Evolutionary conservation across 768 basidiomycete genomes (phyloP).

Genomic region (Leucosporidium yakuticum): DNA sequence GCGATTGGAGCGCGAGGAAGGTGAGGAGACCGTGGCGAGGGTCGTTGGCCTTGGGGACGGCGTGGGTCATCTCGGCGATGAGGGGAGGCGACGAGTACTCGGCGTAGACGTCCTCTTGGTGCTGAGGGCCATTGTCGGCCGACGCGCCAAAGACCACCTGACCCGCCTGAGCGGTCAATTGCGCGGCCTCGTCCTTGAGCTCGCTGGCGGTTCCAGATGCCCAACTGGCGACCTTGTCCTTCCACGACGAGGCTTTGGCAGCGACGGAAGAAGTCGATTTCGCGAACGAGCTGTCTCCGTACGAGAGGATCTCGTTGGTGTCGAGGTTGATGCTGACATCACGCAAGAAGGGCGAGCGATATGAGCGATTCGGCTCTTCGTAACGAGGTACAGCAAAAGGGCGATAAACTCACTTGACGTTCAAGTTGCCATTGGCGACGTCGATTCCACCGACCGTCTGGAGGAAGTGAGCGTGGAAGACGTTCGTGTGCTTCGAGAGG

Average conservation of each 20-base stretch:
- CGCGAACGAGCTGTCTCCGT: slow-evolving; percentile 63
- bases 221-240: slow-evolving; percentile 16
- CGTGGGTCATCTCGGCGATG: not conserved
- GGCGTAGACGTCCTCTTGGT: slow-evolving; percentile 38
- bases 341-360: too few species aligned
- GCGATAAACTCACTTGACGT: slow-evolving; percentile 56
- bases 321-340: slow-evolving; percentile 62
- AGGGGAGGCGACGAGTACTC: slow-evolving; percentile 22
- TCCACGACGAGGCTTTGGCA: slow-evolving; percentile 12
- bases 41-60: slow-evolving; percentile 11
- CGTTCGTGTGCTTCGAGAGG: slow-evolving; percentile 74
- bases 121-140: slow-evolving; percentile 36
- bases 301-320: slow-evolving; percentile 73
- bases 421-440: slow-evolving; percentile 65
- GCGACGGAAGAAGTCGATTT: slow-evolving; percentile 5
- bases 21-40: slow-evolving; percentile 33
- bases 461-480: slow-evolving; percentile 80
- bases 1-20: slow-evolving; percentile 32
- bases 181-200: not conserved
- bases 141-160: slow-evolving; percentile 23
- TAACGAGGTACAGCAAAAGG: too few species aligned
- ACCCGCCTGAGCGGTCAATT: too few species aligned
- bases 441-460: slow-evolving; percentile 81
- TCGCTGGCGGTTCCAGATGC: slow-evolving; percentile 4
- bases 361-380: too few species aligned